Conservation (phyloP, 352 stramenopile species). For the Saprolegnia parasitica region DNA sequence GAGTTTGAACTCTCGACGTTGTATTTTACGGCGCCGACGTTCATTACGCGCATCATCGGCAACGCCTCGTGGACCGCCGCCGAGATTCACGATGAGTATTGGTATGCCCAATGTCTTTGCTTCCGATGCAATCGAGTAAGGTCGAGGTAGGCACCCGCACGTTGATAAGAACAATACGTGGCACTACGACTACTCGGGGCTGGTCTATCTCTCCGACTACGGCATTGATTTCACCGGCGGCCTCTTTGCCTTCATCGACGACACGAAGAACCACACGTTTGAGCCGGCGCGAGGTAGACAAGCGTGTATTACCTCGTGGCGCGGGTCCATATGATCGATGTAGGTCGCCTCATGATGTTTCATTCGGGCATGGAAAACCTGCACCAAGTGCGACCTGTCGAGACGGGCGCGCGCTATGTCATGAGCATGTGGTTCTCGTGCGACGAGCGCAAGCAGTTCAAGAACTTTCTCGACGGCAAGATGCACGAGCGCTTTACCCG, state of each 20-base stretch:
- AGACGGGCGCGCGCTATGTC: slow-evolving; percentile 76
- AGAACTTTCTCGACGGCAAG: slow-evolving; percentile 87
- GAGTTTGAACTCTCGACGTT: slow-evolving; percentile 72
- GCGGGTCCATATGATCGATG: background rate
- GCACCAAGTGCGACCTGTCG: slow-evolving; percentile 72
- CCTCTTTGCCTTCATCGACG: slow-evolving; percentile 86
- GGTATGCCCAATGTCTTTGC: slow-evolving; percentile 34
- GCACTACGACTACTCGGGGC: slow-evolving; percentile 91
- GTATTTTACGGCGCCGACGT: slow-evolving; percentile 92
- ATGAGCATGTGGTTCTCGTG: slow-evolving; percentile 94
- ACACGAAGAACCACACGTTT: slow-evolving; percentile 60
- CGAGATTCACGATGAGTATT: slow-evolving; percentile 91
- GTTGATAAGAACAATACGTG: slow-evolving; percentile 91
- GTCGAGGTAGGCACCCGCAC: slow-evolving; percentile 63
- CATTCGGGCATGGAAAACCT: slow-evolving; percentile 85
- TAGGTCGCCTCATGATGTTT: slow-evolving; percentile 82
- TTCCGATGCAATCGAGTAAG: background rate
- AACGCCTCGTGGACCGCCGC: slow-evolving; percentile 71
- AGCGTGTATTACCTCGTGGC: slow-evolving; percentile 11
- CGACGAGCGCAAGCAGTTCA: slow-evolving; percentile 72
- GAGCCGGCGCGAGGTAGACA: slow-evolving; percentile 53
- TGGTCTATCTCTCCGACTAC: slow-evolving; percentile 84
- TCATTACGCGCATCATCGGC: slow-evolving; percentile 87
- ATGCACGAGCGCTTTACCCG: slow-evolving; percentile 74
- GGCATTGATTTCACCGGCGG: slow-evolving; percentile 84